Conservation (phyloP, 495 filamentous ascomycete species). For the Penicillium bialowiezense region DNA sequence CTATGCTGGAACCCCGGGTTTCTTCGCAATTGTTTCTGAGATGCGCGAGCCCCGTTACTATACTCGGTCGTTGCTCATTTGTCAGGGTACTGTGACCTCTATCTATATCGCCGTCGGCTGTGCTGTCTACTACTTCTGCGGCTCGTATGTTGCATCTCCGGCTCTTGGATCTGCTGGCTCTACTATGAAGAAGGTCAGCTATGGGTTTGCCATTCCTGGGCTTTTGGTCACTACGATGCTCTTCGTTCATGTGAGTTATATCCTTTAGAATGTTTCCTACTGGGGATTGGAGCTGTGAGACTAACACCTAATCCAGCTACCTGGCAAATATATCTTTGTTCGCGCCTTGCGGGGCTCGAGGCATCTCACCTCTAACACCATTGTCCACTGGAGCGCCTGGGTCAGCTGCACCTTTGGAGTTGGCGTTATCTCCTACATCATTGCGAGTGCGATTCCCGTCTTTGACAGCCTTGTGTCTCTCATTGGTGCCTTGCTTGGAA, state of each 20-base stretch:
- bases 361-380: conserved; percentile 54
- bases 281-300: not conserved
- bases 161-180: conserved; percentile 65
- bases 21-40: conserved; percentile 71
- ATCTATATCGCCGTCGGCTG: conserved; percentile 65
- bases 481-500: conserved; percentile 58
- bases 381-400: conserved; percentile 58
- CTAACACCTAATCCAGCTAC: conserved; percentile 39
- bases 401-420: conserved; percentile 51
- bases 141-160: conserved; percentile 63
- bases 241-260: conserved; percentile 26
- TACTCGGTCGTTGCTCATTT: conserved; percentile 51
- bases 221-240: conserved; percentile 31
- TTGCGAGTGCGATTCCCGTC: conserved; percentile 69
- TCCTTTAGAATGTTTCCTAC: not conserved
- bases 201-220: conserved; percentile 68
- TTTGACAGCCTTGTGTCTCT: conserved; percentile 62
- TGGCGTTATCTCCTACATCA: conserved; percentile 61
- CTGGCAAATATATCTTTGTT: conserved; percentile 58
- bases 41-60: conserved; percentile 66
- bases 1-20: conserved; percentile 57
- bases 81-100: conserved; percentile 45
- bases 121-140: conserved; percentile 69
- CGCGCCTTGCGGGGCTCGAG: conserved; percentile 53
- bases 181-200: conserved; percentile 64